Base-by-base conservation (phyloP, 1,139 yeast species). In the Barnettozyma hawaiiensis region DNA sequence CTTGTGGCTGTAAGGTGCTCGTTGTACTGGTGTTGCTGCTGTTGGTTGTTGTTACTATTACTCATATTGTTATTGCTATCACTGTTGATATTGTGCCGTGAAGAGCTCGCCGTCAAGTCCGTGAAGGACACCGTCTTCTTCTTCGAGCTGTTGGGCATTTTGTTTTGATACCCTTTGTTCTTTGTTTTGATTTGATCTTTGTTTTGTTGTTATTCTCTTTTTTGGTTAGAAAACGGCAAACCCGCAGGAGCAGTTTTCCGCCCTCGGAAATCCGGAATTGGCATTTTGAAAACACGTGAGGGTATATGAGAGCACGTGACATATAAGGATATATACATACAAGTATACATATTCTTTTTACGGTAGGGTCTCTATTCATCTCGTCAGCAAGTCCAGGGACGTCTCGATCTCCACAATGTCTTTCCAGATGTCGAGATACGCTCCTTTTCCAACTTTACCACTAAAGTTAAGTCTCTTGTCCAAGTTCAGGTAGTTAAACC, bases 401-500 rank as follows among this genome's bases (percentile, higher is more conserved):
- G 60, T 65, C 41, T 65, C 70, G 18, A 76, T 65, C 50, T 76
- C 79, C 26, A 82, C 74, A 42, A 83, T 62, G 59, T 83, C 90
- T 50, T 75, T 74, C 81, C 87, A 83, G 12, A 82, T 65, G 37
- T 82, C 89, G 40, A 70, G 69, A 43, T 73, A 69, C 1, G 75
- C 71, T 43, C 73, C 74, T 40, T 74, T 66, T 7, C 87, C 80
- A 7, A 80, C 75, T 54, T 79, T 81, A 23, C 68, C 63, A 4
- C 79, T 73, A 37, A 81, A 65, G 39, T 68, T 68, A 32, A 62
- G 66, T 61, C 81, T 76, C 50, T 76, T 71, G 44, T 76, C 81
- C 43, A 77, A 77, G 45, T 76, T 77, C 53, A 84, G 60, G 37
- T 67, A 69, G 19, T 76, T 67, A 55, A 78, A 84, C 38, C 66